Base-by-base conservation (phyloP, 2,329 filamentous ascomycete species). In the Zasmidium cellare region DNA sequence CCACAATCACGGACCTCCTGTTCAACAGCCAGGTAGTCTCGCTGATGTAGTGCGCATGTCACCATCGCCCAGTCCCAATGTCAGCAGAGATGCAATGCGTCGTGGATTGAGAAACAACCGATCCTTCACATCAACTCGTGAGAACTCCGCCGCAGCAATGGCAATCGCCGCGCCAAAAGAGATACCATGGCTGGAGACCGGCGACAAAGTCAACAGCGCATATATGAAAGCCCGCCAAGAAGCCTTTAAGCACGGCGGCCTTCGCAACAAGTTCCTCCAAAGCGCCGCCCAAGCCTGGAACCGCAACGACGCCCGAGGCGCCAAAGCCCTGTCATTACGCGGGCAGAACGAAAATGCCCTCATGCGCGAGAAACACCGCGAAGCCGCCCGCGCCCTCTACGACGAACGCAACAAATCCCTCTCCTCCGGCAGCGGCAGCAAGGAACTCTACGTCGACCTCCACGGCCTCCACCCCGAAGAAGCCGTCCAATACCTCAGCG, bases 391-490 rank as follows among this genome's bases (percentile, higher is more conserved):
- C 35, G 88, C 94, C 68, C 82, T 99, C 25, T 99, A 97, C 72
- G 92, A 97, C 74, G 90, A 96, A 72, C 90, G 93, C 41, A 97
- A 97, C 74, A 90, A 88, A 74, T 84, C 87, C 69, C 79, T 78
- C 60, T 72, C 75, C 23, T 72, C 75, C 28, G 72, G 70, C 44
- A 77, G 77, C 28, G 59, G 57, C 24, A 55, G 49, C 46, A 81
- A 84, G 44, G 94, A 99, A 77, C 85, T 97, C 46, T 99, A 96
- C 75, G 89, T 97, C 54, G 94, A 99, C 75, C 81, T 99, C 28
- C 94, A 99, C 74, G 94, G 94, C n/a, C 84, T 99, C n/a, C 94
- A 97, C 70, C 92, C 94, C 0, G 93, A 97, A 71, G 94, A 99
- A 79, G 94, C 93, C 3, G 91, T 97, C 44, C 90, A 94, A 64